Base-by-base conservation (phyloP, 257 asterid species). In the Orobanche coerulescens region DNA sequence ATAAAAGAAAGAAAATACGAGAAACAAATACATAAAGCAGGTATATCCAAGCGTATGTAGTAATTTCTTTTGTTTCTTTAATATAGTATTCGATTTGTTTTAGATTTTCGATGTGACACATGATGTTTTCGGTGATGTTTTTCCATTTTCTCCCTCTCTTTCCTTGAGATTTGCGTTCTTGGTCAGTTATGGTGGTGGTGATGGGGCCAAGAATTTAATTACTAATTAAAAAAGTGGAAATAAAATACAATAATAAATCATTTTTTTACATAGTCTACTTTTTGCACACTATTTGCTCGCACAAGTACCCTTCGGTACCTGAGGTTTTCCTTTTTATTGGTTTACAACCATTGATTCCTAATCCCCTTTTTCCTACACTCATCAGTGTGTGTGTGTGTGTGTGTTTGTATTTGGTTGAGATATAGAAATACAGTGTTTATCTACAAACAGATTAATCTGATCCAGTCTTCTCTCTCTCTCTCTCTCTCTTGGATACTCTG, bases 291-390 rank as follows among this genome's bases (percentile, higher is more conserved):
- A 75, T 68, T 75, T 48, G 71, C 73, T 52, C 76, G 26, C 67
- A 42, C n/a, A 13, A 24, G 47, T 22, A 16, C 28, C 9, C 33
- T n/a, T 51, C 37, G 16, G 13, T 34, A 43, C 31, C 26, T 40
- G 59, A 26, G 74, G 15, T 16, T 24, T 10, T 13, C 8, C 11
- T 37, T 37, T 61, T 37, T 60, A 23, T 44, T 46, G 5, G 15
- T 14, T 34, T 75, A 59, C 47, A 73, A n/a, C 95, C 96, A 78
- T 81, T 79, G 84, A 79, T 74, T 77, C 25, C 79, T 74, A 72
- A 89, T 82, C 95, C 68, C 62, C 13, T 71, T 6, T 49, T 51
- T 62, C 48, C 59, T 58, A 7, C 60, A n/a, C 58, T 53, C 58
- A 37, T 24, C 57, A 37, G 26, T 50, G 36, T 58, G 57, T 55